Conservation (phyloP, 352 stramenopile species). For the Aphanomyces cochlioides region DNA sequence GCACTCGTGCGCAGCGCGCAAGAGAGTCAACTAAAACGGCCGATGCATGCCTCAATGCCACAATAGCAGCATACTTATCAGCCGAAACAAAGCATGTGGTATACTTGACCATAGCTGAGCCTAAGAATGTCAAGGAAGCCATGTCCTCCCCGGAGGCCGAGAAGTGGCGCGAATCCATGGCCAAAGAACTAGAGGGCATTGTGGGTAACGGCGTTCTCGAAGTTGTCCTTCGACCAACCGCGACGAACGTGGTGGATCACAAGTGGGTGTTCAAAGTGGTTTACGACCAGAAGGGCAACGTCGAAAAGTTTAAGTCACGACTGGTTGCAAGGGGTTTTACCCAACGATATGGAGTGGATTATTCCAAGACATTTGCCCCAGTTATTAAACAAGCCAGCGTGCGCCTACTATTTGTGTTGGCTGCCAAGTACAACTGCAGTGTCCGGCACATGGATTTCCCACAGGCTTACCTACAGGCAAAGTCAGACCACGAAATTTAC, state of each 20-base stretch:
- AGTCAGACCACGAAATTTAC: constrained; percentile 32
- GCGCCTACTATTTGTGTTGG: too few relatives aligned
- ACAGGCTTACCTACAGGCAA: constrained; percentile 39
- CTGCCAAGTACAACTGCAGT: too few relatives aligned
- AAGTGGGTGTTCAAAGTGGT: constrained; percentile 47
- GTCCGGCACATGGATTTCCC: too few relatives aligned
- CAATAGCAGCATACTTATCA: too few relatives aligned
- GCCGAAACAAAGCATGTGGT: background rate
- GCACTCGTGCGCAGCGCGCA: too few relatives aligned
- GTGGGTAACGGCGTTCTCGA: constrained; percentile 12
- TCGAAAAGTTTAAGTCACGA: constrained; percentile 42
- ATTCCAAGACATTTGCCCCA: too few relatives aligned
- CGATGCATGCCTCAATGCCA: too few relatives aligned
- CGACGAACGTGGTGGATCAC: constrained; percentile 20
- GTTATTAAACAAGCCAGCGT: too few relatives aligned
- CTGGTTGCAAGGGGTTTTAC: constrained; percentile 37
- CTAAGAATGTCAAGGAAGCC: background rate
- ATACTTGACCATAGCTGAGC: constrained; percentile 5
- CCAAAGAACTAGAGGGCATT: constrained; percentile 23
- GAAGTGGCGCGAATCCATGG: constrained; percentile 25
- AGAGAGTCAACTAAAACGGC: too few relatives aligned
- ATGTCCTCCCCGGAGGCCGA: constrained; percentile 9
- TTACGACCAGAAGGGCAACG: constrained; percentile 33
- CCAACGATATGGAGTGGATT: constrained; percentile 38
- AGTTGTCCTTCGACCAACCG: constrained; percentile 10